Conservation (phyloP, 1,284 basidiomycete genomes). For the Pseudozyma sp. region DNA sequence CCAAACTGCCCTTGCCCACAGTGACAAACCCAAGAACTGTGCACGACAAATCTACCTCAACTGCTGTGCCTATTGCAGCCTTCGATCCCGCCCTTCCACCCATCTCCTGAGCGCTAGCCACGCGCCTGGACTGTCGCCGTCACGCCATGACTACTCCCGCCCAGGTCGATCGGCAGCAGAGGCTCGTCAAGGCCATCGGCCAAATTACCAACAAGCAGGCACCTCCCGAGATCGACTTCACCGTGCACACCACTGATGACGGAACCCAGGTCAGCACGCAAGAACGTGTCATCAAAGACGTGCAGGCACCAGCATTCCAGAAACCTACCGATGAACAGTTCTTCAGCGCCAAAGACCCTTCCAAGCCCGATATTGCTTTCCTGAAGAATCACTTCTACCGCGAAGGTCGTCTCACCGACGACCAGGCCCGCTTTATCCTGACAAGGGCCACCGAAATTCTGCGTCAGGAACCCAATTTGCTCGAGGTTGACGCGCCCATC, state of each 20-base stretch:
- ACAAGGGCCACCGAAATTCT: constrained; percentile 80
- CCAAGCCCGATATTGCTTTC: constrained; percentile 80
- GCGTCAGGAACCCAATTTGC: constrained; percentile 84
- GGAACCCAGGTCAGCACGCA: constrained; percentile 69
- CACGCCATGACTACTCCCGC: constrained; percentile 22
- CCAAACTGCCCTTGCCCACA: no score
- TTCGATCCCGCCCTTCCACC: not conserved
- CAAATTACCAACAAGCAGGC: constrained; percentile 63
- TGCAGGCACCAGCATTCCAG: constrained; percentile 78
- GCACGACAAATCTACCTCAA: not conserved
- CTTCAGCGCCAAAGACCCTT: constrained; percentile 68
- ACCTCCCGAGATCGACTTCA: constrained; percentile 69
- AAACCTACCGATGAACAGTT: constrained; percentile 93
- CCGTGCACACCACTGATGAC: constrained; percentile 70
- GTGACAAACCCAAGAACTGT: no score
- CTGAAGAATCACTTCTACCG: constrained; percentile 99
- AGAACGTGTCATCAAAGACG: constrained; percentile 70
- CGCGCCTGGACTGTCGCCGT: not conserved
- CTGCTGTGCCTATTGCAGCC: not conserved
- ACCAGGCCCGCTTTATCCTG: constrained; percentile 88
- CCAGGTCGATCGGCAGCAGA: constrained; percentile 44
- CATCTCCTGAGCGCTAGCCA: not conserved
- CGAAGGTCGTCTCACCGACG: constrained; percentile 86
- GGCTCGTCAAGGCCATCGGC: constrained; percentile 59
- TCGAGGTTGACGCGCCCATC: constrained; percentile 91